Base-by-base conservation (phyloP, 192 early-diverging fungal species). In the Coemansia sp. region DNA sequence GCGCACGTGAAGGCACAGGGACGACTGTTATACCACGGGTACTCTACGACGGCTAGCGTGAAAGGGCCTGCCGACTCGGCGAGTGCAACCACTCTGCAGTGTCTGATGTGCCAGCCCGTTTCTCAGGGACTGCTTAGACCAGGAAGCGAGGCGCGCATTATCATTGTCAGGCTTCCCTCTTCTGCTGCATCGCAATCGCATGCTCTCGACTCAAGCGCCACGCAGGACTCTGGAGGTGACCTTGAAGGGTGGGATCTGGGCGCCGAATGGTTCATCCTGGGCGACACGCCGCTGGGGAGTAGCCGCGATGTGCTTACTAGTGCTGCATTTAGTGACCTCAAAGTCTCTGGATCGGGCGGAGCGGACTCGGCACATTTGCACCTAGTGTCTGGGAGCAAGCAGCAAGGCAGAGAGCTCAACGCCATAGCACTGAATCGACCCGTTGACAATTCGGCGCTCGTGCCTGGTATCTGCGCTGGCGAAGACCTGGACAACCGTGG, bases 201-300 rank as follows among this genome's bases (percentile, higher is more conserved):
- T 31, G 51, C 3, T 20, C 35, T 25, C 19, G 39, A 38, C 2
- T 36, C 43, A 20, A 37, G 27, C 38, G 24, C 42, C 24, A 31
- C 32, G n/a, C 60, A 49, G 14, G 67, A 66, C 24, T 49, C 36
- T 8, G 61, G 24, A 11, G 2, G 14, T 2, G 64, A 65, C 36
- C 20, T 20, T 14, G 70, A 67, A 5, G 57, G 67, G 42, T 76
- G 74, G 79, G 71, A 76, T 11, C 20, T 82, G 32, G 74, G 74
- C 47, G 79, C 68, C 4, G 79, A 82, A 31, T 82, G 79, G 79
- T 76, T 82, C 62, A 82, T 82, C 45, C 41, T 82, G 17, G 79
- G 71, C n/a, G 60, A 57, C n/a, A 51, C 62, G 2, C 69, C 67
- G 8, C 67, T 70, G 0, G 74, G 63, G 19, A 63, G 31, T 8